Conservation (phyloP, 495 filamentous ascomycete genomes). For the Trichoderma orchidacearum region DNA sequence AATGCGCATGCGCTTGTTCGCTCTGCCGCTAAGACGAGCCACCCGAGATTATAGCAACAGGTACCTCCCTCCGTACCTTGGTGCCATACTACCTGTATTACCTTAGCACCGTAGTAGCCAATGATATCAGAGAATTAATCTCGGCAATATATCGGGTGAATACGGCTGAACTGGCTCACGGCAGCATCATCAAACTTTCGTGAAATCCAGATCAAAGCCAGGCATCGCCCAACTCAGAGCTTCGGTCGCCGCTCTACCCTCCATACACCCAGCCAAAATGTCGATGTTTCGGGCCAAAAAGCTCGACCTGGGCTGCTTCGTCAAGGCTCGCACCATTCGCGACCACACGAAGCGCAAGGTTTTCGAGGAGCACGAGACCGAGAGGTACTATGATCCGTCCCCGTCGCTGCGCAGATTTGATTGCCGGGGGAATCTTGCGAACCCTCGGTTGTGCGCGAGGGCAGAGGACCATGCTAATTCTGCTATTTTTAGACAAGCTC, state of each 20-base stretch:
- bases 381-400: slow-evolving; percentile 46
- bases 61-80: too few relatives aligned
- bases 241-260: background rate
- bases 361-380: slow-evolving; percentile 69
- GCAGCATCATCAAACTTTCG: background rate
- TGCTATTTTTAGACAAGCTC: slow-evolving; percentile 60
- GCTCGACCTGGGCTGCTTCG: slow-evolving; percentile 72
- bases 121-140: too few relatives aligned
- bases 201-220: background rate
- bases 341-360: slow-evolving; percentile 94
- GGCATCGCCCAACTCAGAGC: too few relatives aligned
- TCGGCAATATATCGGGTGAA: background rate
- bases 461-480: background rate
- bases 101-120: too few relatives aligned
- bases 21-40: too few relatives aligned
- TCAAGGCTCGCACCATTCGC: slow-evolving; percentile 72
- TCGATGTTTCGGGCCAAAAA: slow-evolving; percentile 65
- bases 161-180: background rate
- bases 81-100: too few relatives aligned
- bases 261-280: background rate
- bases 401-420: background rate
- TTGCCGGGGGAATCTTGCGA: background rate
- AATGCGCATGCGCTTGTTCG: too few relatives aligned
- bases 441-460: background rate
- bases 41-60: too few relatives aligned